Conservation (phyloP, 305 asterid species). For the Striga hermonthica region DNA sequence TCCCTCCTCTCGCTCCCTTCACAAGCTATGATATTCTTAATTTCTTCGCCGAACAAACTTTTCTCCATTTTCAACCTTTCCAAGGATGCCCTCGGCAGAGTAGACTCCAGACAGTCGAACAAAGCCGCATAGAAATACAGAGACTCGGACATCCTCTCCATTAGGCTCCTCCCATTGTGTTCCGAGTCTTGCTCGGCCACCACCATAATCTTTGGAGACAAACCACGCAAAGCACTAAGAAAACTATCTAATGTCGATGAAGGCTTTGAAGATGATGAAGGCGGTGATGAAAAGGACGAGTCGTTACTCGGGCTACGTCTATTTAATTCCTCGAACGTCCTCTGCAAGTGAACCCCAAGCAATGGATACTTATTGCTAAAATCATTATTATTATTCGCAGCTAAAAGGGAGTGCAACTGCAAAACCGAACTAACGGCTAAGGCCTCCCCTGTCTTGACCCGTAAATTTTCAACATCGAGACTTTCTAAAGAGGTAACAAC, state of each 20-base stretch:
- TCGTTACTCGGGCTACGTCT: constrained; percentile 51
- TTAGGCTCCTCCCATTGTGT: constrained; percentile 63
- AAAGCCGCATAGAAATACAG: constrained; percentile 75
- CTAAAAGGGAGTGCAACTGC: constrained; percentile 70
- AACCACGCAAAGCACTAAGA: constrained; percentile 59
- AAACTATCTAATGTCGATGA: constrained; percentile 45
- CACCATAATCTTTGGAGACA: constrained; percentile 80
- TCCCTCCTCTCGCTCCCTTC: constrained; percentile 80
- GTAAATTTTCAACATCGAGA: constrained; percentile 61
- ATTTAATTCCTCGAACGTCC: too few species aligned
- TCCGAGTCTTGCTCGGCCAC: constrained; percentile 84
- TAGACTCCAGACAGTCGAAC: constrained; percentile 81
- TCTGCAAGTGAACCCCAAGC: too few species aligned
- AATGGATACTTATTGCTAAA: not conserved
- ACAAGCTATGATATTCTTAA: constrained; percentile 80
- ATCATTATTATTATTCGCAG: constrained; percentile 38
- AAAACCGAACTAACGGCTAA: constrained; percentile 66
- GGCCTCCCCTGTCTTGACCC: constrained; percentile 94
- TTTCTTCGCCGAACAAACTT: constrained; percentile 81
- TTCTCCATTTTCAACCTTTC: constrained; percentile 86
- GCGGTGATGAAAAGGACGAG: constrained; percentile 61
- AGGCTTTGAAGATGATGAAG: constrained; percentile 29
- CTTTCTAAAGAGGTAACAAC: constrained; percentile 59
- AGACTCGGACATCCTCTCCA: constrained; percentile 80
- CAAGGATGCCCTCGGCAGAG: constrained; percentile 62